Evolutionary conservation across 768 basidiomycete species (phyloP).

Genomic region (Lentinula raphanica): DNA sequence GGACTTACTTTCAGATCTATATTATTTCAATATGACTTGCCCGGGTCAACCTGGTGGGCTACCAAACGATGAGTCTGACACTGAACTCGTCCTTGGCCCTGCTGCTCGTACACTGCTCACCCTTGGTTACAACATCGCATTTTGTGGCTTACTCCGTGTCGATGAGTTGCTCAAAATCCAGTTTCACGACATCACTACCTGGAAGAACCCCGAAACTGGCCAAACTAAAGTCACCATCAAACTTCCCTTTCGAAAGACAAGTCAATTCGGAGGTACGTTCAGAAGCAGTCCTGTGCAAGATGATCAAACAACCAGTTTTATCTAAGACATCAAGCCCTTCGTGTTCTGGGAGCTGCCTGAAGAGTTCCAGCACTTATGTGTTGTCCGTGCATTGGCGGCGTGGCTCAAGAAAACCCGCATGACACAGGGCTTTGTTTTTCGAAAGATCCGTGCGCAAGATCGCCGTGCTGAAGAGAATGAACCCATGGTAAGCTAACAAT

Average conservation of each 20-base stretch:
- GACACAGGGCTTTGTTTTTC: slow-evolving; percentile 11
- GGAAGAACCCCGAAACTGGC: neutral
- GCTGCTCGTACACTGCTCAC: neutral
- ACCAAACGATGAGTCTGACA: neutral
- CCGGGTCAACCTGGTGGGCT: no score
- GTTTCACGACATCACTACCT: slow-evolving; percentile 6
- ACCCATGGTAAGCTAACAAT: slow-evolving; percentile 13
- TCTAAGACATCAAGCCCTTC: slow-evolving; percentile 16
- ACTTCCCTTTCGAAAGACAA: slow-evolving; percentile 14
- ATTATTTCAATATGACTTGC: slow-evolving; percentile 9
- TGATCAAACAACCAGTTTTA: neutral
- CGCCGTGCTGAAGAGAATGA: slow-evolving; percentile 6
- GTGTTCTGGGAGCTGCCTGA: slow-evolving; percentile 4
- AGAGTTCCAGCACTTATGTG: slow-evolving; percentile 12
- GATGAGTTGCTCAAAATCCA: slow-evolving; percentile 17
- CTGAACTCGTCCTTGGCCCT: neutral
- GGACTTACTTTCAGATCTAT: slow-evolving; percentile 10
- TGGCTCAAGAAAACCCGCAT: slow-evolving; percentile 9
- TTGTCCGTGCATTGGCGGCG: slow-evolving; percentile 10
- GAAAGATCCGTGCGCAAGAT: slow-evolving; percentile 8
- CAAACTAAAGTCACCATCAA: slow-evolving; percentile 3
- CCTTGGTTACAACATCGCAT: slow-evolving; percentile 6
- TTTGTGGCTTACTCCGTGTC: slow-evolving; percentile 14
- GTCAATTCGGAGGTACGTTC: slow-evolving; percentile 16
- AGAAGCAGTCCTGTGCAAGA: neutral